A percentile compares a stretch with the other conserved stretches of the same genome.
Conservation (phyloP, 148 eudicot genomes). For the Spergularia marina region DNA sequence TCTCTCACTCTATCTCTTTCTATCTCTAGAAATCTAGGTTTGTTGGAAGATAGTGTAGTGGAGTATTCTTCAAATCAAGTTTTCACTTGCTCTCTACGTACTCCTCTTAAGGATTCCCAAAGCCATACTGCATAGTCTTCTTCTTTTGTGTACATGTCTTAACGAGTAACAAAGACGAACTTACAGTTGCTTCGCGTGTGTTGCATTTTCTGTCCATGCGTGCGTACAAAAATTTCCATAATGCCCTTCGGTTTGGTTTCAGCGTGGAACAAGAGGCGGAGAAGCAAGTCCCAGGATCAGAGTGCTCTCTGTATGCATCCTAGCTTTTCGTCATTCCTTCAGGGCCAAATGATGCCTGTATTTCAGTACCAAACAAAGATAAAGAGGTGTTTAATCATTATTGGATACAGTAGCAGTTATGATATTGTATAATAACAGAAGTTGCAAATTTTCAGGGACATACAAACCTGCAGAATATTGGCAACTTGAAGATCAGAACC, state of each 20-base stretch:
- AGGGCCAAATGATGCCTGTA: no score
- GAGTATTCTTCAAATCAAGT: constrained; percentile 54
- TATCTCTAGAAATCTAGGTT: constrained; percentile 32
- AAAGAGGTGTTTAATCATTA: no score
- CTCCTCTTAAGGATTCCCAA: constrained; percentile 51
- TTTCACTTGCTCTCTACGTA: constrained; percentile 45
- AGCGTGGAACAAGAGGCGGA: constrained; percentile 86
- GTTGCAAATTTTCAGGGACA: constrained; percentile 51
- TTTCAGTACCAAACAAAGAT: no score
- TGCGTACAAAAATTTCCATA: not conserved
- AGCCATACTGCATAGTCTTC: constrained; percentile 7
- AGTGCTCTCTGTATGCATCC: constrained; percentile 52
- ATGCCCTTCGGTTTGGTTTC: constrained; percentile 90
- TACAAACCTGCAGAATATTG: constrained; percentile 74
- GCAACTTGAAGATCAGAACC: constrained; percentile 65
- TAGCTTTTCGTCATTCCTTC: constrained; percentile 14
- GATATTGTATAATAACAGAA: no score
- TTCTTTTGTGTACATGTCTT: constrained; percentile 4
- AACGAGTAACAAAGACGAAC: not conserved
- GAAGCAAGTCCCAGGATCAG: constrained; percentile 85
- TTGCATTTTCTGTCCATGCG: not conserved
- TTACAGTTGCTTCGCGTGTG: not conserved
- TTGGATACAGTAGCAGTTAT: no score
- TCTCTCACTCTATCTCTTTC: constrained; percentile 29
- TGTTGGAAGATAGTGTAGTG: constrained; percentile 45